phyloP scores from a whole-genome alignment of 257 asterid species.

The Solanum acaule region DNA sequence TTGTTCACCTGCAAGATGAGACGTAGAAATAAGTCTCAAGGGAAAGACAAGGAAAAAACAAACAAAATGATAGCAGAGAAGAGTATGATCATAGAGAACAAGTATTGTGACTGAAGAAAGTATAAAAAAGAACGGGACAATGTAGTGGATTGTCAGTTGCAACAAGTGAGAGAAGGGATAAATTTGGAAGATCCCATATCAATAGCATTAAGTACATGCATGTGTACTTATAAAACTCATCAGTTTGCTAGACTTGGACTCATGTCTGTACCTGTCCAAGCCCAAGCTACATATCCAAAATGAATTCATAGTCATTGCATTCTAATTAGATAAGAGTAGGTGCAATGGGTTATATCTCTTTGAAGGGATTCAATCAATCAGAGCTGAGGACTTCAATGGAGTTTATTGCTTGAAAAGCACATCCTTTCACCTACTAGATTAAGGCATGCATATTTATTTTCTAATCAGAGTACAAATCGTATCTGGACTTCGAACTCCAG shows the following conservation, averaged over 20 bases:
- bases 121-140: background rate
- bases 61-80: background rate
- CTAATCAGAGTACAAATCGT: background rate
- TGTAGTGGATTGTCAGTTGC: background rate
- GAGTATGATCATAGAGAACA: background rate
- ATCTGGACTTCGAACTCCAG: background rate
- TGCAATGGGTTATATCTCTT: background rate
- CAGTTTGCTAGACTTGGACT: background rate
- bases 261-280: background rate
- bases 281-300: background rate
- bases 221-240: background rate
- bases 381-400: background rate
- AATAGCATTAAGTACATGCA: background rate
- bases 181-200: background rate
- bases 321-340: background rate
- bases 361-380: background rate
- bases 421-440: background rate
- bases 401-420: background rate
- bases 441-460: background rate
- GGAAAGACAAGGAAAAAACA: background rate
- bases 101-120: background rate
- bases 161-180: background rate
- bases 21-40: background rate
- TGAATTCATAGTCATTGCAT: background rate
- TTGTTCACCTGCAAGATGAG: slow-evolving; percentile 38